These are phyloP conservation scores for Amanita molliuscula DNA, from an alignment of 768 basidiomycete genomes.

Conservation along the genomic window DNA sequence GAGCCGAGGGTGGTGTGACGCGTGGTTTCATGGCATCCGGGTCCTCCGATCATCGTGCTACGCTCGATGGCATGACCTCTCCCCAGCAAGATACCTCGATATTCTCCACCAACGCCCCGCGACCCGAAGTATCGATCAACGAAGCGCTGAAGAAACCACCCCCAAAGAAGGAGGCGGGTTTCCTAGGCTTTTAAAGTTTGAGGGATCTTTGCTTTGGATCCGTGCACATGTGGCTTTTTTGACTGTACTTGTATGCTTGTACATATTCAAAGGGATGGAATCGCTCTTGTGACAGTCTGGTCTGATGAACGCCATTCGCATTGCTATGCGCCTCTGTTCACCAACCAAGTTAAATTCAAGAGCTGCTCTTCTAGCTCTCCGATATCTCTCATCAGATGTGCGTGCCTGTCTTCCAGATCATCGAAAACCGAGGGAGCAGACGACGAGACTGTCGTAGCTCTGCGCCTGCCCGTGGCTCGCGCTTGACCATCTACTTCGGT, in stretches of 20 bases:
- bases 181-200: background rate
- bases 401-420: constrained; percentile 31
- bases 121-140: background rate
- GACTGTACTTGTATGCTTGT: too few relatives aligned
- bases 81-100: constrained; percentile 15
- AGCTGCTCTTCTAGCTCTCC: constrained; percentile 30
- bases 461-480: background rate
- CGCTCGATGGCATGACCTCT: background rate
- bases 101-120: constrained; percentile 48
- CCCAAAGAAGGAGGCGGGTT: background rate
- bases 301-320: background rate
- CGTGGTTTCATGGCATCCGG: background rate
- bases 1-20: background rate
- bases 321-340: background rate
- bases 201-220: background rate
- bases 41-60: background rate
- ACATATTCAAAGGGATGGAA: too few relatives aligned
- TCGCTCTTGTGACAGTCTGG: too few relatives aligned
- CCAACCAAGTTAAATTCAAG: constrained; percentile 7
- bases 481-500: background rate
- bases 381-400: constrained; percentile 34
- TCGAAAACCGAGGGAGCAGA: constrained; percentile 19
- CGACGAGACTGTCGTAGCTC: constrained; percentile 9
- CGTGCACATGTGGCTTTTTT: too few relatives aligned
- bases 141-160: background rate